Evolutionary conservation across 1,284 basidiomycete genomes (phyloP).

Genomic region (Takashimella koratensis): DNA sequence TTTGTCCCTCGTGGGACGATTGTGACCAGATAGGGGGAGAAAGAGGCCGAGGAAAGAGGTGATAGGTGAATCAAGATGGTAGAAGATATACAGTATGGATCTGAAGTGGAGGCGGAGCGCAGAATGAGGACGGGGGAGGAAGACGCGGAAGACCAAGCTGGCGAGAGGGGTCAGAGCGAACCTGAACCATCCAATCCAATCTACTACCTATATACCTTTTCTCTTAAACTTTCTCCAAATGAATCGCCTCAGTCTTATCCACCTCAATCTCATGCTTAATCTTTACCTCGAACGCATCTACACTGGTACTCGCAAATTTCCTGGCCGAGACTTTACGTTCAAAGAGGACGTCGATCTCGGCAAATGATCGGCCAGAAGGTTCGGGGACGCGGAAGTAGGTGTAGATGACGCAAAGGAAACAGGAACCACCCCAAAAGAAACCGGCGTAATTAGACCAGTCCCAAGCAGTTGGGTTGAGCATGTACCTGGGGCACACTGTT

Average conservation of each 20-base stretch:
- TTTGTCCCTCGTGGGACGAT: too few relatives aligned
- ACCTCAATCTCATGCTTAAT: background rate
- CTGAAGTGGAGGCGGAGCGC: too few relatives aligned
- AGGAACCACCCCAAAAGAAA: slow-evolving; percentile 32
- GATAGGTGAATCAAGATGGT: too few relatives aligned
- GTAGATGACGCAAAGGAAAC: slow-evolving; percentile 46
- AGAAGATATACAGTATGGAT: too few relatives aligned
- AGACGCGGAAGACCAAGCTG: too few relatives aligned
- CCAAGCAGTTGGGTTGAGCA: slow-evolving; percentile 40
- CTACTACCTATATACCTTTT: too few relatives aligned
- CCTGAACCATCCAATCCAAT: too few relatives aligned
- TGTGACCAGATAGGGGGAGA: too few relatives aligned
- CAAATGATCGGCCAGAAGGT: slow-evolving; percentile 11
- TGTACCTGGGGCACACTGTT: slow-evolving; percentile 24
- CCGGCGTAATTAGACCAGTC: slow-evolving; percentile 41
- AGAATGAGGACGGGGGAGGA: too few relatives aligned
- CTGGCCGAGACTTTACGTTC: slow-evolving; percentile 24
- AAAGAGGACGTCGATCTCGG: slow-evolving; percentile 18
- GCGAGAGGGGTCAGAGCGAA: too few relatives aligned
- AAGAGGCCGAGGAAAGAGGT: too few relatives aligned
- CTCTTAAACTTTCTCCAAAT: background rate
- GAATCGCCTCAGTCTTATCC: background rate
- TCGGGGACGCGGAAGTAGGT: slow-evolving; percentile 46
- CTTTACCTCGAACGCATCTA: slow-evolving; percentile 11
- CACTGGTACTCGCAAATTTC: slow-evolving; percentile 25